Percentiles rank a stretch among this genome's conserved stretches.
Conservation (phyloP, 257 asterid genomes). For the Henckelia pumila region DNA sequence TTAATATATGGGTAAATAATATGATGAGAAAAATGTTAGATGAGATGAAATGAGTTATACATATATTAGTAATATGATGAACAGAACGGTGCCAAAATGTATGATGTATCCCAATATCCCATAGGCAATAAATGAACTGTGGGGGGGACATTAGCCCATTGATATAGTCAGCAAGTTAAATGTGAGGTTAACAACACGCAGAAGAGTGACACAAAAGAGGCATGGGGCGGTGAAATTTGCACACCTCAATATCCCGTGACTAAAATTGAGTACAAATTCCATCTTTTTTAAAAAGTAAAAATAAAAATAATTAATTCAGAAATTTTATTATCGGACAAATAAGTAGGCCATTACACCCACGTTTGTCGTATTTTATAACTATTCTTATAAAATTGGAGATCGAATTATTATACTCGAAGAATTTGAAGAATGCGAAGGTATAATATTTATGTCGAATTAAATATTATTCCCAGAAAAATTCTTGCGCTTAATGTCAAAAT, state of each 20-base stretch:
- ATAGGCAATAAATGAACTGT: background rate
- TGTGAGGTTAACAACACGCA: constrained; percentile 22
- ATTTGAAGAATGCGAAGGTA: constrained; percentile 3
- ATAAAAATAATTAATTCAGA: too few relatives aligned
- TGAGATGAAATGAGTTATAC: too few relatives aligned
- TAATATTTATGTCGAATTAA: background rate
- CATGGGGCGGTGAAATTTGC: background rate
- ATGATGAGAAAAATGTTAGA: too few relatives aligned
- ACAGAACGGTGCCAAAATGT: too few relatives aligned
- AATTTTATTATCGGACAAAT: background rate
- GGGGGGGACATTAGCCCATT: background rate
- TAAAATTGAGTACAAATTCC: constrained; percentile 1
- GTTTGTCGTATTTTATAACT: background rate
- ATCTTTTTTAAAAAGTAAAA: background rate
- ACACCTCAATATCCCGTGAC: constrained; percentile 33
- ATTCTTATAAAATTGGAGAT: background rate
- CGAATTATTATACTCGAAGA: background rate
- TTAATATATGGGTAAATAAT: too few relatives aligned
- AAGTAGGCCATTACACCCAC: background rate
- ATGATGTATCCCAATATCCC: too few relatives aligned
- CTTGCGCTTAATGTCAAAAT: background rate
- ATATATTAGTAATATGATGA: too few relatives aligned
- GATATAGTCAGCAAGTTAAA: constrained; percentile 15
- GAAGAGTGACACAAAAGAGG: constrained; percentile 17
- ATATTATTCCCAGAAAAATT: background rate